Evolutionary conservation across 2,329 filamentous ascomycete species (phyloP), one percentile per base, ranked within the genome.

Genomic region (Sporothrix sp.): DNA sequence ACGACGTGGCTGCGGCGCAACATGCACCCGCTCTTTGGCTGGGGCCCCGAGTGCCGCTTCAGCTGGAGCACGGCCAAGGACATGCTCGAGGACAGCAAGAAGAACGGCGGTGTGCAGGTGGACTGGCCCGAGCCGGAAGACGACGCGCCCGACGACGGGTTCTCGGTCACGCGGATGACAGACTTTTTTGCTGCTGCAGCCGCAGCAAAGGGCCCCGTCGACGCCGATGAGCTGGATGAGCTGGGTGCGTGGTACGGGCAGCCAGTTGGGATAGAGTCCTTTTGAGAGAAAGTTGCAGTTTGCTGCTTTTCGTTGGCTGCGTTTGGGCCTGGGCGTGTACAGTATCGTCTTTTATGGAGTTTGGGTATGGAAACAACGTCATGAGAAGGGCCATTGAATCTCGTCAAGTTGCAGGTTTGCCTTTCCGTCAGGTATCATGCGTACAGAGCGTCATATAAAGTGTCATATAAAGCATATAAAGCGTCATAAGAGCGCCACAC

Each of bases 11-110:
- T 98, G 63, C 86, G 82, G 68, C 71, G 71, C 35, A 93, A 91
- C 57, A 91, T 96, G 82, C 84, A 98, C 62, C 87, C 87, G 3
- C 69, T 97, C 1, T 98, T 97, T 70, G 93, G 93, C 13, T 98
- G 93, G 91, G 90, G 91, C 0, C 78, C 78, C 21, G 90, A 97
- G 68, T 95, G 88, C 64, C 76, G 93, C 4, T 97, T 96, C 62
- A 95, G 89, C 62, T 98, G 93, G 93, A 86, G 85, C 0, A 97
- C 93, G 1, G 86, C 86, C 2, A 96, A 94, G 69, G 90, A 97
- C 61, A 78, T 97, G 80, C 70, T 98, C 4, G 90, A 96, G 58
- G 79, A 77, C 45, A 49, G 32, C 42, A 36, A 42, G 39, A 50
- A 47, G 11, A 49, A 40, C 11, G 58, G 69, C 72, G 25, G 90